Evolutionary conservation across 2,329 filamentous ascomycete genomes (phyloP).

Genomic region (Chaetomiaceae sp.): DNA sequence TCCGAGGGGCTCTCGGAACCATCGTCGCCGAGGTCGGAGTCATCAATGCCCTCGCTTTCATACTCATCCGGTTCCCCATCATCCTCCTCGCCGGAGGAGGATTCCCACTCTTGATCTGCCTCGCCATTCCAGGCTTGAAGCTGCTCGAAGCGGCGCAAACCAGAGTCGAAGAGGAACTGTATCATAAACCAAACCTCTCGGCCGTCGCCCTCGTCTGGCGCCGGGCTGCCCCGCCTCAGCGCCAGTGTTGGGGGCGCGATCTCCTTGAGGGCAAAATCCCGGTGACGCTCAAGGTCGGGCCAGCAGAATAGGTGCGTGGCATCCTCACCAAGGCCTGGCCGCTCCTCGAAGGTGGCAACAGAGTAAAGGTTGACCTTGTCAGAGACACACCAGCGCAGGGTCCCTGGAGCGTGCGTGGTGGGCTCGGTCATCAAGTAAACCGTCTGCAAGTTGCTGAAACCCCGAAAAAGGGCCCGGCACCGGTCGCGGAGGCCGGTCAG

Average conservation of each 20-base stretch:
- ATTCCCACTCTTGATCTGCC: neutral
- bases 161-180: constrained; percentile 4
- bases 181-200: constrained; percentile 6
- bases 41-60: constrained; percentile 21
- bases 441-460: constrained; percentile 13
- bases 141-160: neutral
- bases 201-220: neutral
- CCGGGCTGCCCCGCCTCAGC: neutral
- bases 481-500: neutral
- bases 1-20: constrained; percentile 1
- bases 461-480: neutral
- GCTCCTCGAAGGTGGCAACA: constrained; percentile 17
- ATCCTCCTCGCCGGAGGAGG: neutral
- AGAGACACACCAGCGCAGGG: constrained; percentile 25
- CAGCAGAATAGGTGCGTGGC: constrained; percentile 26
- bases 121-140: neutral
- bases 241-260: constrained; percentile 1
- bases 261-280: constrained; percentile 1
- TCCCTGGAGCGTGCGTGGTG: neutral
- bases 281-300: constrained; percentile 23
- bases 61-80: constrained; percentile 15
- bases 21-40: constrained; percentile 14
- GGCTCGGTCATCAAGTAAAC: constrained; percentile 18
- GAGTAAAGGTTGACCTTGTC: constrained; percentile 21
- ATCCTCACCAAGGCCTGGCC: constrained; percentile 18